Evolutionary conservation across 768 basidiomycete genomes (phyloP).

Genomic region (Steccherinum ochraceum): DNA sequence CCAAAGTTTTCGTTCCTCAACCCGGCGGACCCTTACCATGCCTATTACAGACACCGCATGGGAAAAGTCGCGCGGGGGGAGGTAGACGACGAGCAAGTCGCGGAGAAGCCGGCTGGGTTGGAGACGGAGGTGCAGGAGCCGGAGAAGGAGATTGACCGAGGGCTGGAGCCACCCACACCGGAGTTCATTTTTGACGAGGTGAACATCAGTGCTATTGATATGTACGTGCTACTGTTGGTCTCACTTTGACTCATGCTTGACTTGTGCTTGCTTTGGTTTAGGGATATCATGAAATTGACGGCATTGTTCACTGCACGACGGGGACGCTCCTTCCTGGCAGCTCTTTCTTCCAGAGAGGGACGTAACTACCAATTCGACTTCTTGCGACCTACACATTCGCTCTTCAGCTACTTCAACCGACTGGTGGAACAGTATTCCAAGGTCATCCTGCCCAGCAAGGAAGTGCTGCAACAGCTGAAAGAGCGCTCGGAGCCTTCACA

Average conservation of each 20-base stretch:
- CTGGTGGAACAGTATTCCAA: conserved; percentile 95
- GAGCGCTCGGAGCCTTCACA: conserved; percentile 58
- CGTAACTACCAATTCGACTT: conserved; percentile 99
- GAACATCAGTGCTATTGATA: conserved; percentile 79
- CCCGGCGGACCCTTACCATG: conserved; percentile 95
- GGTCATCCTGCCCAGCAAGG: conserved; percentile 78
- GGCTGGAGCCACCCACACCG: conserved; percentile 68
- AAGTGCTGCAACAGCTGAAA: conserved; percentile 63
- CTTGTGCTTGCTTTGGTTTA: conserved; percentile 24
- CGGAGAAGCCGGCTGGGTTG: conserved; percentile 39
- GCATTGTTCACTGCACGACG: conserved; percentile 93
- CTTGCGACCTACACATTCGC: conserved; percentile 89
- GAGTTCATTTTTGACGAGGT: conserved; percentile 87
- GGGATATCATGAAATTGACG: conserved; percentile 93
- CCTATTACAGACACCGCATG: conserved; percentile 92
- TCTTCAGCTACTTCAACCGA: conserved; percentile 95
- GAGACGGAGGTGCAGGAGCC: conserved; percentile 19
- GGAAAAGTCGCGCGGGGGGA: conserved; percentile 78
- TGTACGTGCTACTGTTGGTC: conserved; percentile 49
- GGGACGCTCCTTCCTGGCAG: conserved; percentile 79
- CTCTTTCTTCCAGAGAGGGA: conserved; percentile 82
- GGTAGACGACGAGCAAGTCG: conserved; percentile 50
- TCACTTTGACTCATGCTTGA: background rate
- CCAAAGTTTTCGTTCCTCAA: conserved; percentile 99
- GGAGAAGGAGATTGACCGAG: conserved; percentile 51